These are phyloP conservation scores for Bocquillonia castaneifolia DNA, from an alignment of 441 rosid genomes.

Conservation along the genomic window DNA sequence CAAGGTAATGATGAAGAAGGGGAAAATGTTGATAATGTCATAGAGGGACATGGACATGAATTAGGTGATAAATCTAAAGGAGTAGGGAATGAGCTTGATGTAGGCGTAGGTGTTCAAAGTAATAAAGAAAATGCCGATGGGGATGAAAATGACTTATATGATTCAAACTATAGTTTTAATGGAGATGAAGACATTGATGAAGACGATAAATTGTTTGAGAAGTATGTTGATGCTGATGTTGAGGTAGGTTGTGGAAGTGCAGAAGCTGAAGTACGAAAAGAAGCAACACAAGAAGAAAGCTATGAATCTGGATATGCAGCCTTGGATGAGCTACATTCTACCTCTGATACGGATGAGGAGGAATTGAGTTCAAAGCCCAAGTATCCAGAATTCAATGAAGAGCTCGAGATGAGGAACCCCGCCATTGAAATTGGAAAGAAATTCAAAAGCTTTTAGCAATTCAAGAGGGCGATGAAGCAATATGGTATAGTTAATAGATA, in stretches of 20 bases:
- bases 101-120: not conserved
- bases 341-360: not conserved
- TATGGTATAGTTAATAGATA: too few relatives aligned
- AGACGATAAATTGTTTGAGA: not conserved
- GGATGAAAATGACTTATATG: not conserved
- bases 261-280: not conserved
- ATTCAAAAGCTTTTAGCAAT: too few relatives aligned
- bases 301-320: not conserved
- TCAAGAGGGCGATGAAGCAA: too few relatives aligned
- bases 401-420: too few relatives aligned
- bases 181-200: not conserved
- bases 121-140: not conserved
- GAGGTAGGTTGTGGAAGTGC: not conserved
- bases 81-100: too few relatives aligned
- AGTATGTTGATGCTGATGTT: not conserved
- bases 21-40: not conserved
- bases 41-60: too few relatives aligned
- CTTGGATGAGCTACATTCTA: not conserved
- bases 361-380: not conserved
- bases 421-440: too few relatives aligned
- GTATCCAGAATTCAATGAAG: not conserved
- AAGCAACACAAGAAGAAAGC: too few relatives aligned
- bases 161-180: not conserved
- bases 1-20: not conserved
- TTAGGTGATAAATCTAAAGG: too few relatives aligned